Evolutionary conservation across 495 filamentous ascomycete genomes (phyloP).

Genomic region (Amorphotheca resinae): DNA sequence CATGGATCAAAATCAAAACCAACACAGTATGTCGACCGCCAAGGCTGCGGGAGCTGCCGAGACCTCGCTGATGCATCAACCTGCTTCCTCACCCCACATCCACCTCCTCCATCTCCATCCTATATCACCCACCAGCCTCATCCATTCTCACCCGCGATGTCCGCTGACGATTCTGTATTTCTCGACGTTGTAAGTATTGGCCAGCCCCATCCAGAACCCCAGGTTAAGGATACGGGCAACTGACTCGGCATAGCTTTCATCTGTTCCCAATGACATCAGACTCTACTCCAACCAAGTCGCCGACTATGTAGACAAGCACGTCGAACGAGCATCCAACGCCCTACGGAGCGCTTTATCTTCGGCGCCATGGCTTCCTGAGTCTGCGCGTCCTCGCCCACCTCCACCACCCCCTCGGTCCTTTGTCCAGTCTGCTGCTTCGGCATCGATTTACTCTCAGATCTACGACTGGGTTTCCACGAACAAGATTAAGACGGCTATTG

Average conservation of each 20-base stretch:
- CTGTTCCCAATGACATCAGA: slow-evolving; percentile 58
- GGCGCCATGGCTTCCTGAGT: slow-evolving; percentile 57
- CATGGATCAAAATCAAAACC: too few relatives aligned
- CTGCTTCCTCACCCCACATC: slow-evolving; percentile 1
- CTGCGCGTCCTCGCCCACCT: slow-evolving; percentile 43
- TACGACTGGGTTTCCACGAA: slow-evolving; percentile 55
- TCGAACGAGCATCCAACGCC: slow-evolving; percentile 52
- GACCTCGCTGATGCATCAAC: too few relatives aligned
- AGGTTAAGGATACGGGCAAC: slow-evolving; percentile 5
- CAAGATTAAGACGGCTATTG: slow-evolving; percentile 53
- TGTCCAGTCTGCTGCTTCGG: slow-evolving; percentile 19
- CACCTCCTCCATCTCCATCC: slow-evolving; percentile 1
- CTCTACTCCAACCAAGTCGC: slow-evolving; percentile 52
- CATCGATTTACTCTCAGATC: slow-evolving; percentile 29
- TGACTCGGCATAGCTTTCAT: slow-evolving; percentile 45
- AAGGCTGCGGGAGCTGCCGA: too few relatives aligned
- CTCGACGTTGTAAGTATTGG: slow-evolving; percentile 41
- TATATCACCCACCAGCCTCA: not conserved
- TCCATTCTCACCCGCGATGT: slow-evolving; percentile 29
- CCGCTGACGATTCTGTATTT: slow-evolving; percentile 50
- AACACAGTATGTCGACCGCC: too few relatives aligned
- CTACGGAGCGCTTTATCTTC: slow-evolving; percentile 50
- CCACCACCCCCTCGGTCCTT: slow-evolving; percentile 30
- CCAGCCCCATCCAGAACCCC: not conserved
- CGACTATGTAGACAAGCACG: slow-evolving; percentile 62